These are phyloP conservation scores for Syzygium aqueum DNA, from an alignment of 345 rosid genomes.

Conservation along the genomic window DNA sequence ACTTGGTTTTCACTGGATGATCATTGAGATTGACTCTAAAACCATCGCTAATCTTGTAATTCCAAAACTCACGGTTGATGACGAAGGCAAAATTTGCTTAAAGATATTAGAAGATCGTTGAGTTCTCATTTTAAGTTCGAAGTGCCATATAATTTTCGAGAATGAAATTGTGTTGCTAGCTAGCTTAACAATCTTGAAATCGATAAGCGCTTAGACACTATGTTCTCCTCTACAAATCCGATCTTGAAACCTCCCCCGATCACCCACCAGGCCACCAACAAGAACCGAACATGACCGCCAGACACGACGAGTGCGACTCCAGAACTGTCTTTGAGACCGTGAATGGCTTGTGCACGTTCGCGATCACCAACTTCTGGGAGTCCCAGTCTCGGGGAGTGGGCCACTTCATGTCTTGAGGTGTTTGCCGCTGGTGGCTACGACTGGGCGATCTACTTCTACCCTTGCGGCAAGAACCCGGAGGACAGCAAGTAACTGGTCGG, in stretches of 20 bases:
- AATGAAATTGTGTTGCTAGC: too few species aligned
- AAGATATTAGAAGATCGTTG: too few species aligned
- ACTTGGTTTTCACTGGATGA: too few species aligned
- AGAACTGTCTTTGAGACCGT: constrained; percentile 63
- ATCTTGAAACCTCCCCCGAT: background rate
- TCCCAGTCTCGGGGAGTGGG: constrained; percentile 91
- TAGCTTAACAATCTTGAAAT: too few species aligned
- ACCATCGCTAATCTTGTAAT: too few species aligned
- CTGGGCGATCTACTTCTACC: constrained; percentile 91
- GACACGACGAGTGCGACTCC: too few species aligned
- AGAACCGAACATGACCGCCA: background rate
- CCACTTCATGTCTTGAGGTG: constrained; percentile 53
- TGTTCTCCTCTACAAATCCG: background rate
- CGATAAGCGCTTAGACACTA: too few species aligned
- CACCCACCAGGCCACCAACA: background rate
- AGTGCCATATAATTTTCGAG: too few species aligned
- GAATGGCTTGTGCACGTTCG: constrained; percentile 76
- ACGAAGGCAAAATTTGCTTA: too few species aligned
- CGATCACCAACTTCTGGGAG: constrained; percentile 71
- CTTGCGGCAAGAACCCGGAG: constrained; percentile 82
- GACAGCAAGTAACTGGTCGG: constrained; percentile 61
- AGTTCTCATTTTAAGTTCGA: too few species aligned
- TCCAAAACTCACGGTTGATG: too few species aligned
- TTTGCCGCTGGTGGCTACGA: constrained; percentile 80
- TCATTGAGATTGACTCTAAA: too few species aligned